Percentiles rank a stretch among this genome's conserved stretches.
Conservation (phyloP, 768 basidiomycete genomes). For the Boletus pseudo-olivaceus region DNA sequence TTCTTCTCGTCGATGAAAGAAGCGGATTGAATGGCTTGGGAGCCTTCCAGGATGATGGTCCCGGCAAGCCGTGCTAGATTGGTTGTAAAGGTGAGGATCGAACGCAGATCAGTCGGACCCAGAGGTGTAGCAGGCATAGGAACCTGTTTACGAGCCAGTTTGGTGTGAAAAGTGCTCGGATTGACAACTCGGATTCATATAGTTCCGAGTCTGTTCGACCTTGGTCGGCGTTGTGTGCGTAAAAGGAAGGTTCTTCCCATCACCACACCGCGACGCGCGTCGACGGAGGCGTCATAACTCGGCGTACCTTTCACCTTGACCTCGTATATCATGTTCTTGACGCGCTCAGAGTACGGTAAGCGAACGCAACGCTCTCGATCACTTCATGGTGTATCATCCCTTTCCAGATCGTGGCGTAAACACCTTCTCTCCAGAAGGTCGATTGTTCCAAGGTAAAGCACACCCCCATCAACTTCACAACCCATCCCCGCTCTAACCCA, state of each 20-base stretch:
- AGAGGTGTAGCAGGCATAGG: slow-evolving; percentile 18
- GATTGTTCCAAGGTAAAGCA: slow-evolving; percentile 88
- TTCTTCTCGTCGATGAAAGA: slow-evolving; percentile 75
- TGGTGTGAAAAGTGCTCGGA: not conserved
- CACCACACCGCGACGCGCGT: slow-evolving; percentile 30
- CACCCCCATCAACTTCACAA: not conserved
- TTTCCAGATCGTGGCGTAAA: slow-evolving; percentile 89
- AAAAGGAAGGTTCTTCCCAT: slow-evolving; percentile 33
- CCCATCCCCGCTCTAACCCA: slow-evolving; percentile 12
- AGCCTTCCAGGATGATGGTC: slow-evolving; percentile 69
- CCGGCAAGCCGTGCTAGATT: slow-evolving; percentile 70
- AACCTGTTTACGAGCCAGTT: no score
- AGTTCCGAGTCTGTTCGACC: not conserved
- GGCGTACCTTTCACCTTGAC: not conserved
- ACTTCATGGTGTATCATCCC: not conserved
- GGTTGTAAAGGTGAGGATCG: slow-evolving; percentile 64
- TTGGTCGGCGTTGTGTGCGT: not conserved
- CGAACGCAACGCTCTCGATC: not conserved
- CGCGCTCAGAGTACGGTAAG: slow-evolving; percentile 91
- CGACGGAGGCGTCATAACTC: slow-evolving; percentile 30
- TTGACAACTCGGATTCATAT: not conserved
- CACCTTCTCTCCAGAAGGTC: slow-evolving; percentile 98
- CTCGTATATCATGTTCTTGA: slow-evolving; percentile 71
- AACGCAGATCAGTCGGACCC: slow-evolving; percentile 44
- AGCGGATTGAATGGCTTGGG: slow-evolving; percentile 61